Evolutionary conservation across 1,284 basidiomycete species (phyloP).

Genomic region (Cutaneotrichosporon mucoides): DNA sequence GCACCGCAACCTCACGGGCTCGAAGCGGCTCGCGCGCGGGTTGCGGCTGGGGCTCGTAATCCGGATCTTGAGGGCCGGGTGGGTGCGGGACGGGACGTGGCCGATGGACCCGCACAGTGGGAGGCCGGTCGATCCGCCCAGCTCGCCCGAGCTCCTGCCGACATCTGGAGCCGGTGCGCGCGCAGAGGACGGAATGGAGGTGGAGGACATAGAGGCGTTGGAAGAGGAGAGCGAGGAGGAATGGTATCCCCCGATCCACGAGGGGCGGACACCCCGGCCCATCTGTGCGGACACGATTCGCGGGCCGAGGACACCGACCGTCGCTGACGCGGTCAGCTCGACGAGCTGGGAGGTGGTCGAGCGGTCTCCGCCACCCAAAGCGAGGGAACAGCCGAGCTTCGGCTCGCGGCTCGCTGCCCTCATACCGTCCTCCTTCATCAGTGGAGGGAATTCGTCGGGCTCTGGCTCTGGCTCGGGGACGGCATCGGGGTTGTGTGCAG

Average conservation of each 20-base stretch:
- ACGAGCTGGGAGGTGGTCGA: neutral
- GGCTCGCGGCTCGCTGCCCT: neutral
- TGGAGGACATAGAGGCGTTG: neutral
- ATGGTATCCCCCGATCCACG: neutral
- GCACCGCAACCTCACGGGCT: conserved; percentile 28
- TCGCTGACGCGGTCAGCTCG: neutral
- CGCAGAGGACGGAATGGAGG: no score
- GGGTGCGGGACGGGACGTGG: conserved; percentile 48
- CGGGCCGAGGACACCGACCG: neutral
- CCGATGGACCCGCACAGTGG: conserved; percentile 32
- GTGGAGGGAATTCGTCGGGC: neutral
- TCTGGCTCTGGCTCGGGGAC: neutral
- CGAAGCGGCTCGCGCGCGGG: conserved; percentile 32
- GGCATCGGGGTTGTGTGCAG: no score
- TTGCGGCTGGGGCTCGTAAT: conserved; percentile 42
- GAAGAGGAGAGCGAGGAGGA: neutral
- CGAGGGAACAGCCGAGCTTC: neutral
- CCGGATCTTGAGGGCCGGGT: conserved; percentile 41
- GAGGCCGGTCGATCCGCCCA: conserved; percentile 17
- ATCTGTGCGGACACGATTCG: neutral
- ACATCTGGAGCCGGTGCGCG: no score
- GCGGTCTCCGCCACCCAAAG: no score
- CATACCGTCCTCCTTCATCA: neutral
- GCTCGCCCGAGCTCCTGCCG: neutral
- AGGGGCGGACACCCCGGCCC: neutral